Conservation (phyloP, 352 stramenopile genomes). For the Elongisporangium undulatum region DNA sequence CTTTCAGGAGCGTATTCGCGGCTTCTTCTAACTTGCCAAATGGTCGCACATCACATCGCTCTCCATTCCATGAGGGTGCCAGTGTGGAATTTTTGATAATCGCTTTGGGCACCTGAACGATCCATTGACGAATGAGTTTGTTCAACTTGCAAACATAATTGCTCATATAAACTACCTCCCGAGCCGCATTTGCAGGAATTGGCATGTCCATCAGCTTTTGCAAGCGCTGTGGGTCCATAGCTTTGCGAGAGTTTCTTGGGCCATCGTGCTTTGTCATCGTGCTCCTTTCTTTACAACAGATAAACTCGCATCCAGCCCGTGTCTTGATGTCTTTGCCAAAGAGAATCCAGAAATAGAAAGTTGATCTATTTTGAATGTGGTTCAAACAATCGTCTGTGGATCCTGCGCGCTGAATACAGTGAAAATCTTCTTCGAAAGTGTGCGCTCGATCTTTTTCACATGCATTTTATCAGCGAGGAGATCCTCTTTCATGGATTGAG, state of each 20-base stretch:
- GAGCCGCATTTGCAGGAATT: constrained; percentile 25
- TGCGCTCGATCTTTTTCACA: constrained; percentile 25
- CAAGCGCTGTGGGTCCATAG: constrained; percentile 7
- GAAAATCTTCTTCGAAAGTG: constrained; percentile 57
- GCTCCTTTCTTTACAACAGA: neutral
- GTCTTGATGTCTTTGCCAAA: neutral
- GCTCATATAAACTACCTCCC: constrained; percentile 8
- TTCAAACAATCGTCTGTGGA: constrained; percentile 22
- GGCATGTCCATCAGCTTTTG: constrained; percentile 65
- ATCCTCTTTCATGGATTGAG: constrained; percentile 38
- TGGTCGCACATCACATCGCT: constrained; percentile 42
- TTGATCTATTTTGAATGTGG: neutral
- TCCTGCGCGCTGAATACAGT: constrained; percentile 43
- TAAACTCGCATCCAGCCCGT: neutral
- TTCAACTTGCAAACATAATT: neutral
- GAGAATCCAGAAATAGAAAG: constrained; percentile 1
- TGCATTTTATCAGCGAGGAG: constrained; percentile 51
- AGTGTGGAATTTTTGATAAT: constrained; percentile 36
- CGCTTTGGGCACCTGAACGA: constrained; percentile 17
- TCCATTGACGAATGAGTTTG: neutral
- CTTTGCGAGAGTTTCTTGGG: neutral
- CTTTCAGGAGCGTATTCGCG: constrained; percentile 25
- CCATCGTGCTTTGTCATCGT: neutral
- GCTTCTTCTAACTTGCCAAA: constrained; percentile 38
- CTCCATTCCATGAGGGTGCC: constrained; percentile 51